These are phyloP conservation scores for Cupressus sempervirens DNA, from an alignment of 75 land plant genomes.

Conservation along the genomic window DNA sequence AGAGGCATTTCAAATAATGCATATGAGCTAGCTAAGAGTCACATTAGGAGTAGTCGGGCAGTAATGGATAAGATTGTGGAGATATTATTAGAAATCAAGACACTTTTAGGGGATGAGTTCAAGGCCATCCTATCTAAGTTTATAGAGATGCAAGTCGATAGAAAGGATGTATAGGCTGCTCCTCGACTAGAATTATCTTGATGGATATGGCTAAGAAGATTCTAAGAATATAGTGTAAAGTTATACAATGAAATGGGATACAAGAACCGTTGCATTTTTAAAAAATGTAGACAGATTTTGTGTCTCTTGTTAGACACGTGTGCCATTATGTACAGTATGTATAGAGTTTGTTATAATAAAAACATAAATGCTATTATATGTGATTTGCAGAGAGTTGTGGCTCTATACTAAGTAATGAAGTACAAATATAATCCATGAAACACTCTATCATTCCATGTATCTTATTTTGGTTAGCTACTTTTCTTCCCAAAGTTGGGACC, in stretches of 20 bases:
- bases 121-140: conserved; percentile 70
- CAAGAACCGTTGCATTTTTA: background rate
- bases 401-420: background rate
- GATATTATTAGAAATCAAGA: conserved; percentile 73
- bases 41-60: conserved; percentile 66
- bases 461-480: too few species aligned
- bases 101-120: too few species aligned
- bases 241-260: background rate
- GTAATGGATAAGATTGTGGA: conserved; percentile 83
- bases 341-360: too few species aligned
- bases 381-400: too few species aligned
- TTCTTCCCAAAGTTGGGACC: too few species aligned
- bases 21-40: too few species aligned
- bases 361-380: too few species aligned
- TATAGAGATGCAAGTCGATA: conserved; percentile 37
- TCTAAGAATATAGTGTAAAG: background rate
- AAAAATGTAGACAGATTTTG: background rate
- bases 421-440: too few species aligned
- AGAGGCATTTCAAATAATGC: conserved; percentile 52
- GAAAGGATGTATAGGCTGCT: background rate
- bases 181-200: conserved; percentile 3
- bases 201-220: background rate
- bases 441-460: too few species aligned
- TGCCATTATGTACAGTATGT: background rate
- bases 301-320: background rate